Percentiles rank a stretch among this genome's conserved stretches.
Conservation (phyloP, 2,329 filamentous ascomycete genomes). For the Claviceps sp. region DNA sequence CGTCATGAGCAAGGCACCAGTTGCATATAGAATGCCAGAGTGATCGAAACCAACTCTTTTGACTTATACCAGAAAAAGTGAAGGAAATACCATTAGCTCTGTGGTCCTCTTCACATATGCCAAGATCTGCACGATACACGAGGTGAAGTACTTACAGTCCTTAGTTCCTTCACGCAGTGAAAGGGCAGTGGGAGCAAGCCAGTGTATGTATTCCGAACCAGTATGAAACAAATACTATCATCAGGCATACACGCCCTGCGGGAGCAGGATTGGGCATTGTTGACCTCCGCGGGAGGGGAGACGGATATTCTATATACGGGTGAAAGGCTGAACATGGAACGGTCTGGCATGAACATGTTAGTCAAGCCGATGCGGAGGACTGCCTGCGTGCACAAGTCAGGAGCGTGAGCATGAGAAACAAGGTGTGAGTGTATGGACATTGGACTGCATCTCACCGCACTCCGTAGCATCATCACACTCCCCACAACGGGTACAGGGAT, state of each 20-base stretch:
- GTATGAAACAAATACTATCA: neutral
- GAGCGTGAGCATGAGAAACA: neutral
- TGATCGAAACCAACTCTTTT: too few relatives aligned
- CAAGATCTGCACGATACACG: neutral
- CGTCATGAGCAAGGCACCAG: too few relatives aligned
- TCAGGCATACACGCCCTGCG: conserved; percentile 6
- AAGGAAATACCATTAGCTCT: neutral
- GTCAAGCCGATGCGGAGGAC: neutral
- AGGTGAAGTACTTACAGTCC: neutral
- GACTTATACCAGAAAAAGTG: too few relatives aligned
- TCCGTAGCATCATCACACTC: neutral
- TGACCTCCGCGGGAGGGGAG: neutral
- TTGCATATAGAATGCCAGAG: too few relatives aligned
- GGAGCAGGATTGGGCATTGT: neutral
- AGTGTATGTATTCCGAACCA: neutral
- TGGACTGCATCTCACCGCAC: neutral
- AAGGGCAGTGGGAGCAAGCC: neutral
- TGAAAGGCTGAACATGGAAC: neutral
- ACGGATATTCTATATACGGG: conserved; percentile 4
- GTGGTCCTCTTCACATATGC: neutral
- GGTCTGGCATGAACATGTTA: neutral
- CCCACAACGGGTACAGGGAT: conserved; percentile 1
- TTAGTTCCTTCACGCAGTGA: neutral
- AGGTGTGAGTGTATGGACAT: neutral
- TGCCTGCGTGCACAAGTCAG: neutral